Base-by-base conservation (phyloP, 352 stramenopile genomes). In the Salisapilia sapeloensis region DNA sequence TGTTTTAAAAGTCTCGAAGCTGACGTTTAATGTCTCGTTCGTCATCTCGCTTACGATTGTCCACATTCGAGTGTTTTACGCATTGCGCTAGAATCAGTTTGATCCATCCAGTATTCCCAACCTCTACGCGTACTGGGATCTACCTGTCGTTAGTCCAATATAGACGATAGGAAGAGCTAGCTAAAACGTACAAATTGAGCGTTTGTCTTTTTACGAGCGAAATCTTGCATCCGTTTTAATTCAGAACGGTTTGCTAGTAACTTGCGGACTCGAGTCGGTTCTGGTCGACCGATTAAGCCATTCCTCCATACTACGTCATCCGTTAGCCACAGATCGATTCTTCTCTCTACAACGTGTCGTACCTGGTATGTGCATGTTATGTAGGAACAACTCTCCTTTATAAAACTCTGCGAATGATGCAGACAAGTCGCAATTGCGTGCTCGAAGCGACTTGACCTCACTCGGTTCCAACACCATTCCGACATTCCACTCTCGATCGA, bases 101-200 rank as follows among this genome's bases (percentile, higher is more conserved):
- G 51, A 87, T 80, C 72, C 72, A 89, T 5, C 71, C 71, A 8
- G 72, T 89, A 24, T 58, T 65, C 23, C 69, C 64, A 3, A 83
- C 56, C 40, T 89, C 63, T 6, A 85, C 49, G 2, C 72, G 61
- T 45, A 69, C 55, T 11, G 72, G 72, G 29, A 89, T 64, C 72
- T 89, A n/a, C n/a, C n/a, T n/a, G n/a, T n/a, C n/a, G 36, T 10
- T 4, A 20, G 6, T 2, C 34, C 16, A 29, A 11, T 4, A 19
- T 29, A 24, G 16, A 17, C 18, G 9, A 29, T 22, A 38, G 15
- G 13, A 38, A 10, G 14, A 12, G 19, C n/a, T n/a, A n/a, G n/a
- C n/a, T n/a, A n/a, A n/a, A n/a, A n/a, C 18, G 21, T 58, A 89
- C 72, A 52, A 89, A 43, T 24, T 81, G 59, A 17, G 72, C 69